A percentile compares a stretch with the other conserved stretches of the same genome.
These are phyloP conservation scores for Phytopythium boreale DNA, from an alignment of 352 stramenopile species.

Conservation along the genomic window DNA sequence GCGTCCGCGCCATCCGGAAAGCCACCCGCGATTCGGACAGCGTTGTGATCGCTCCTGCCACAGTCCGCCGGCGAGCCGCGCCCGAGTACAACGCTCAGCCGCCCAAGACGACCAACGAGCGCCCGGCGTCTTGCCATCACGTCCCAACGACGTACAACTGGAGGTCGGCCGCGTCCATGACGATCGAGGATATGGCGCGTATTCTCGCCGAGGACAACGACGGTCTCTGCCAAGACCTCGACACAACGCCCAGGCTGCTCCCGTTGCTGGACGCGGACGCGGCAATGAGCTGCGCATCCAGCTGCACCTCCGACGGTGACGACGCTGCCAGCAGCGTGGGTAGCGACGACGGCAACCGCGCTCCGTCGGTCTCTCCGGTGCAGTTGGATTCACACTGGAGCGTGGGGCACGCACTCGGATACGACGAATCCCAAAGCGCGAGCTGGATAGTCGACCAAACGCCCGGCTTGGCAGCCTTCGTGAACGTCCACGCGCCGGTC, in stretches of 20 bases:
- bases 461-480: too few species aligned
- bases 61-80: not conserved
- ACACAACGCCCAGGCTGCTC: not conserved
- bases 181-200: not conserved
- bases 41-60: too few species aligned
- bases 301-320: not conserved
- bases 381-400: not conserved
- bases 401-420: not conserved
- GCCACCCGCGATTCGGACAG: not conserved
- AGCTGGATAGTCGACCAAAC: too few species aligned
- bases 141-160: not conserved
- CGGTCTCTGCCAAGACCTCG: not conserved
- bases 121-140: not conserved
- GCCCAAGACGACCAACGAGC: not conserved
- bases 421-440: not conserved
- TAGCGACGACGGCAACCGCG: not conserved
- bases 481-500: too few species aligned
- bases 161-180: not conserved
- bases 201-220: not conserved
- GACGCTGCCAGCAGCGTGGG: not conserved
- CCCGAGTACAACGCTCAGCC: not conserved
- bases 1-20: not conserved
- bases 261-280: not conserved
- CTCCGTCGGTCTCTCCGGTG: not conserved
- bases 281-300: not conserved